phyloP scores from a whole-genome alignment of 441 rosid genomes.

The Gossypium gossypioides region DNA sequence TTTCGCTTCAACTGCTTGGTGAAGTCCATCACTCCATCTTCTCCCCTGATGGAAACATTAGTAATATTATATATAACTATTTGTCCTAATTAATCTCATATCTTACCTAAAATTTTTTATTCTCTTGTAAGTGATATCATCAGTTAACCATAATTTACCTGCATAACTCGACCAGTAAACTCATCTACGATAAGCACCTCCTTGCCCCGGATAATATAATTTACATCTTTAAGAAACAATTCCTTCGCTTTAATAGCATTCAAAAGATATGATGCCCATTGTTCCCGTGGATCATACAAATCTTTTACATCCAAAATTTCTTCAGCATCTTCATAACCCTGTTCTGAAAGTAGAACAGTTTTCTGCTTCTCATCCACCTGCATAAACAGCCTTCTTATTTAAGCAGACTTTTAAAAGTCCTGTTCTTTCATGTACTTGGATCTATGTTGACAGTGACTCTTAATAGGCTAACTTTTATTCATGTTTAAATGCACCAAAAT shows the following conservation, averaged over 20 bases:
- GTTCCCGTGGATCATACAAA: slow-evolving; percentile 93
- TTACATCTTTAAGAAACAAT: slow-evolving; percentile 84
- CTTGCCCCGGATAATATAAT: slow-evolving; percentile 82
- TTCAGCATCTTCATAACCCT: slow-evolving; percentile 93
- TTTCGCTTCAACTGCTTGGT: slow-evolving; percentile 99
- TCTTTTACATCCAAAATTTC: slow-evolving; percentile 84
- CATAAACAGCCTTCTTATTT: slow-evolving; percentile 19
- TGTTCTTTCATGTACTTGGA: not conserved
- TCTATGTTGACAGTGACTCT: not conserved
- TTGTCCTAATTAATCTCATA: not conserved
- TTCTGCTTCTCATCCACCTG: slow-evolving; percentile 96
- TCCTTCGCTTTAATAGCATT: slow-evolving; percentile 95
- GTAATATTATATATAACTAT: not conserved
- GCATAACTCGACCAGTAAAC: slow-evolving; percentile 98
- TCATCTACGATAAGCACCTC: slow-evolving; percentile 96
- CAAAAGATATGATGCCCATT: slow-evolving; percentile 82
- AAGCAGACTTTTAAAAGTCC: not conserved
- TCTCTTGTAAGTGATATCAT: not conserved
- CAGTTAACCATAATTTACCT: slow-evolving; percentile 34
- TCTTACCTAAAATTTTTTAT: not conserved
- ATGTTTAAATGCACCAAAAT: not conserved
- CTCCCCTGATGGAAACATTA: slow-evolving; percentile 50
- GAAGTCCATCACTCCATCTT: slow-evolving; percentile 99
- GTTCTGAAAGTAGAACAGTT: slow-evolving; percentile 85
- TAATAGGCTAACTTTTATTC: not conserved